These are phyloP conservation scores for Neckera pumila DNA, from an alignment of 225 moss, liverwort and hornwort species.

Conservation along the genomic window DNA sequence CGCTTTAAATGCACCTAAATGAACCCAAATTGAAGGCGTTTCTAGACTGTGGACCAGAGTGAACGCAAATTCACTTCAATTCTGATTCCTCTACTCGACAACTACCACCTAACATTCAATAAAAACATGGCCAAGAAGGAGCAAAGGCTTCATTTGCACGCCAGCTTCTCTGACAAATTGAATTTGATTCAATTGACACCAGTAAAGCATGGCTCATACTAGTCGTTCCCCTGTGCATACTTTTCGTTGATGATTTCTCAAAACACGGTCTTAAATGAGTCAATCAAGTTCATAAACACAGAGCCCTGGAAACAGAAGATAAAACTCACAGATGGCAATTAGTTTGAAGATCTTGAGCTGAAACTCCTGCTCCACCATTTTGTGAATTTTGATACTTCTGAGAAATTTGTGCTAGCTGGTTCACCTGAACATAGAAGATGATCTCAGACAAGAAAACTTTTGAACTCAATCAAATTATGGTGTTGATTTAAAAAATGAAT, in stretches of 20 bases:
- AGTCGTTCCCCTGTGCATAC: not conserved
- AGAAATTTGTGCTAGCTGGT: slow-evolving; percentile 75
- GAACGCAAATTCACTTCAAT: not conserved
- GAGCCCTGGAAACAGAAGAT: not conserved
- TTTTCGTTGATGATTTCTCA: not conserved
- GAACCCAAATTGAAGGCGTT: not conserved
- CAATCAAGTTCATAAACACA: not conserved
- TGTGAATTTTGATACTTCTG: slow-evolving; percentile 93
- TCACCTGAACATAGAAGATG: slow-evolving; percentile 40
- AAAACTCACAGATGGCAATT: slow-evolving; percentile 82
- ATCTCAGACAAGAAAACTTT: not conserved
- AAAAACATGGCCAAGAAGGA: not conserved
- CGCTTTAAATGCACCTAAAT: not conserved
- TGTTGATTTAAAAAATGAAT: not conserved
- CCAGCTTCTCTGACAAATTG: not conserved
- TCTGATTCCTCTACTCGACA: not conserved
- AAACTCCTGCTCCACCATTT: slow-evolving; percentile 57
- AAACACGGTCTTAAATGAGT: not conserved
- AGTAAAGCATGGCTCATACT: not conserved
- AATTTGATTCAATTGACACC: not conserved
- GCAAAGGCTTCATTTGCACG: not conserved
- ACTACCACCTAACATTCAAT: not conserved
- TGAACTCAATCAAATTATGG: not conserved
- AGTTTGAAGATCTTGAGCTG: slow-evolving; percentile 88
- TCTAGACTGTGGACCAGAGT: not conserved